phyloP scores from a whole-genome alignment of 1,284 basidiomycete species.

The Leccinum fuscescens region DNA sequence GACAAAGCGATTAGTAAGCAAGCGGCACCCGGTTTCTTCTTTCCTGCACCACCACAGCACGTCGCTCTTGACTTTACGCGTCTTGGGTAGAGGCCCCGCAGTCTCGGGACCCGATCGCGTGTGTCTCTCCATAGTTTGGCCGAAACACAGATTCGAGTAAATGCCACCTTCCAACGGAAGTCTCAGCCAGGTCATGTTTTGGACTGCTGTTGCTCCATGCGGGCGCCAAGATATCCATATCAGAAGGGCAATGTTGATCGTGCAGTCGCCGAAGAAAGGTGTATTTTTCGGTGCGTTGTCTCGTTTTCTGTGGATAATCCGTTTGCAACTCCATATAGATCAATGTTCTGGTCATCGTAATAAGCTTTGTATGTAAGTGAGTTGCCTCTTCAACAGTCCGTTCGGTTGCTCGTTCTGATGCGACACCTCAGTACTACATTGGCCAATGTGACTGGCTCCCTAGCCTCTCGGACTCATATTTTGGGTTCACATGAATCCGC shows the following conservation, averaged over 20 bases:
- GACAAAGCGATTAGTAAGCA: too few relatives aligned
- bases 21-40: too few relatives aligned
- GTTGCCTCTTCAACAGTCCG: not conserved
- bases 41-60: too few relatives aligned
- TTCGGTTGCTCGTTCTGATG: not conserved
- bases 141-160: slow-evolving; percentile 63
- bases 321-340: not conserved
- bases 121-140: slow-evolving; percentile 40
- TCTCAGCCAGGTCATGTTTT: slow-evolving; percentile 47
- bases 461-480: slow-evolving; percentile 5
- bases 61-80: too few relatives aligned
- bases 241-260: slow-evolving; percentile 9
- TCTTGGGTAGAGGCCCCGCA: slow-evolving; percentile 41
- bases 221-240: slow-evolving; percentile 36
- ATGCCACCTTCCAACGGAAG: slow-evolving; percentile 28
- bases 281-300: not conserved
- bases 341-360: not conserved
- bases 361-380: not conserved
- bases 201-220: slow-evolving; percentile 53
- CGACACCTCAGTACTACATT: not conserved
- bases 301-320: not conserved
- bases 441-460: slow-evolving; percentile 1
- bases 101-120: slow-evolving; percentile 61
- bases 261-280: not conserved
- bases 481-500: slow-evolving; percentile 35